Percentiles rank a stretch among this genome's conserved stretches.
phyloP scores from a whole-genome alignment of 1,139 yeast genomes.

The Scheffersomyces segobiensis region DNA sequence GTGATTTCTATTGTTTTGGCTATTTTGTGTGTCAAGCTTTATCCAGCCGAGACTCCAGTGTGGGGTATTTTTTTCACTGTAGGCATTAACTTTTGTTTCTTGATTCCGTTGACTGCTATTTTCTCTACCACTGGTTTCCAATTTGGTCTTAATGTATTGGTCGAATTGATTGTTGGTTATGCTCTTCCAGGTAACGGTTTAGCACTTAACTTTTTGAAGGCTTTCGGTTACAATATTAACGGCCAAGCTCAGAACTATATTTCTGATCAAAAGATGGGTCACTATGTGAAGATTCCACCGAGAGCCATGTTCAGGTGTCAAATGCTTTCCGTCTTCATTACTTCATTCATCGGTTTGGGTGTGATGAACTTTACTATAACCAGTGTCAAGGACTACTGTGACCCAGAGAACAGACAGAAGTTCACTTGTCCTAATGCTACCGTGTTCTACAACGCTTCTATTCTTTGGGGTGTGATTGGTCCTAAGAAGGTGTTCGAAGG shows the following conservation, averaged over 20 bases:
- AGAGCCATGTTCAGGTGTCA: conserved; percentile 62
- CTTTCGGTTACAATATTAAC: conserved; percentile 45
- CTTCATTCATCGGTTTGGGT: conserved; percentile 51
- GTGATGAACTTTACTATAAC: conserved; percentile 54
- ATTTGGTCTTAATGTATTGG: conserved; percentile 40
- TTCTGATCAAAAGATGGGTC: conserved; percentile 59
- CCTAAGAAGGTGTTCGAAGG: conserved; percentile 51
- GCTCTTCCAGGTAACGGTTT: conserved; percentile 41
- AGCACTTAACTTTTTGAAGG: conserved; percentile 38
- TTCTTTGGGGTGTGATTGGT: conserved; percentile 69
- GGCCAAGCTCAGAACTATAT: conserved; percentile 62
- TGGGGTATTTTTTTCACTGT: conserved; percentile 32
- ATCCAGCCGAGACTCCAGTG: conserved; percentile 39
- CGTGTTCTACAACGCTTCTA: conserved; percentile 55
- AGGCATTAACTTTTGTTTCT: conserved; percentile 33
- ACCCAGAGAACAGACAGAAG: conserved; percentile 34
- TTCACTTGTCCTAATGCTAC: conserved; percentile 51
- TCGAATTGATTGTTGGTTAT: conserved; percentile 41
- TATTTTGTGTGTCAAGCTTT: conserved; percentile 28
- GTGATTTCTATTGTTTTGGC: conserved; percentile 18
- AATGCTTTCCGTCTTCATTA: conserved; percentile 43
- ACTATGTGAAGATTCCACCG: conserved; percentile 62
- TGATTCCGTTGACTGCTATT: conserved; percentile 38
- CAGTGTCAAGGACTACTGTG: conserved; percentile 50
- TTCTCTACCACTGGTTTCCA: conserved; percentile 39